Conservation (phyloP, 257 asterid genomes). For the Plantago ovata region DNA sequence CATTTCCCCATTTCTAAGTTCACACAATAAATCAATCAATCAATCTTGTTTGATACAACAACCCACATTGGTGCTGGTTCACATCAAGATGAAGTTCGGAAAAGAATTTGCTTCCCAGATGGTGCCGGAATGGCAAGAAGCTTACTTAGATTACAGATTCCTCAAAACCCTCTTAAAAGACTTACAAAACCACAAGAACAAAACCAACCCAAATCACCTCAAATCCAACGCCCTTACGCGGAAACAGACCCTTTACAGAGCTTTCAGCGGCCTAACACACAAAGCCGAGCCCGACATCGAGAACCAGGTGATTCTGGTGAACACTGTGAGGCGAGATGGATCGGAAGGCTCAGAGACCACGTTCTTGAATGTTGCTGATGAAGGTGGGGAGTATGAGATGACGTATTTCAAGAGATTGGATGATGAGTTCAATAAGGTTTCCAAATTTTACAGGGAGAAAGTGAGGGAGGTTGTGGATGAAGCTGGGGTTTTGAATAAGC, state of each 20-base stretch:
- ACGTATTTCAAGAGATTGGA: constrained; percentile 36
- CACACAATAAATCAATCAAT: neutral
- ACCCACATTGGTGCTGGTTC: neutral
- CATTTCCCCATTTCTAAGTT: neutral
- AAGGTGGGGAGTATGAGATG: constrained; percentile 34
- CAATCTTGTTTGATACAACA: neutral
- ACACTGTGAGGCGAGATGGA: constrained; percentile 2
- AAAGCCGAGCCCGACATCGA: constrained; percentile 10
- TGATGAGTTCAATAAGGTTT: constrained; percentile 42
- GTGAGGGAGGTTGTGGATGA: constrained; percentile 43
- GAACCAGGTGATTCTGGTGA: constrained; percentile 19
- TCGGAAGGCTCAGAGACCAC: constrained; percentile 17
- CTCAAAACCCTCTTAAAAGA: constrained; percentile 30
- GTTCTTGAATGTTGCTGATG: constrained; percentile 16
- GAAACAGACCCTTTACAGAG: constrained; percentile 29
- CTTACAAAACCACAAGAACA: constrained; percentile 26
- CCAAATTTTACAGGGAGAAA: constrained; percentile 31
- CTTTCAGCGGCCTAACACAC: constrained; percentile 44
- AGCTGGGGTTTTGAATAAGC: constrained; percentile 38
- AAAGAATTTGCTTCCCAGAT: constrained; percentile 40
- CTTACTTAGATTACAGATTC: constrained; percentile 37
- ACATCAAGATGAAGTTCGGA: constrained; percentile 38
- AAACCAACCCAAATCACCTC: neutral
- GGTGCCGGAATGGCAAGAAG: constrained; percentile 60
- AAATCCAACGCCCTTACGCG: constrained; percentile 18